Evolutionary conservation across 2,329 filamentous ascomycete genomes (phyloP), one percentile per base, ranked within the genome.

Genomic region (Ramularia collo-cygni): DNA sequence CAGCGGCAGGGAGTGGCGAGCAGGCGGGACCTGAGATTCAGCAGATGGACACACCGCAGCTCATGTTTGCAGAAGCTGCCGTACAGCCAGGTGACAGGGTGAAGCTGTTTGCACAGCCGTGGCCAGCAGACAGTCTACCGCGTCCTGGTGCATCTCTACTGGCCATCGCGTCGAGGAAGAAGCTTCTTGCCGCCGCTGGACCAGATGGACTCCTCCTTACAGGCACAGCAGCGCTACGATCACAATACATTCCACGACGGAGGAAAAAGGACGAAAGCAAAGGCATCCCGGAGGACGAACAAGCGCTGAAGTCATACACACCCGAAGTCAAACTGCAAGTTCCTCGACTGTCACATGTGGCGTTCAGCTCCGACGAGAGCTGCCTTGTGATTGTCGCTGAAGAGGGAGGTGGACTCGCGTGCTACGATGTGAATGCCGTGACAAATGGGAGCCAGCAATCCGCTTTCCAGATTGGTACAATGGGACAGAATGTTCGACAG

Each of bases 361-460:
- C 82, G 12, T 98, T 98, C 61, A 90, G 87, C 1, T 77, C 85
- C n/a, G 85, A 93, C 55, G 93, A 95, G 59, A 79, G 78, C 53
- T 87, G 83, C 52, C 69, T 98, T 44, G 76, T 95, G 26, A 70
- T 95, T 17, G 87, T 86, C 8, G 85, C 86, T 2, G 85, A 95
- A 63, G 71, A 75, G 39, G 84, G 85, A 8, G 84, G 87, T 24
- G 87, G 88, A 4, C 67, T 98, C 46, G 83, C 84, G 3, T 82
- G 94, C 2, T 96, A 94, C 57, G 79, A 89, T 40, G 80, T 85
- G 1, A 70, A 83, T 41, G 70, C 72, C 30, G 67, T 95, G 14
- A 65, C 81, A 32, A 74, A 79, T 53, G 79, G 80, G 38, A 76
- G 75, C 40, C 77, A 78, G 28, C 74, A 83, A 52, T 67, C 86